Evolutionary conservation across 495 filamentous ascomycete species (phyloP).

Genomic region (Ascobolus immersus): DNA sequence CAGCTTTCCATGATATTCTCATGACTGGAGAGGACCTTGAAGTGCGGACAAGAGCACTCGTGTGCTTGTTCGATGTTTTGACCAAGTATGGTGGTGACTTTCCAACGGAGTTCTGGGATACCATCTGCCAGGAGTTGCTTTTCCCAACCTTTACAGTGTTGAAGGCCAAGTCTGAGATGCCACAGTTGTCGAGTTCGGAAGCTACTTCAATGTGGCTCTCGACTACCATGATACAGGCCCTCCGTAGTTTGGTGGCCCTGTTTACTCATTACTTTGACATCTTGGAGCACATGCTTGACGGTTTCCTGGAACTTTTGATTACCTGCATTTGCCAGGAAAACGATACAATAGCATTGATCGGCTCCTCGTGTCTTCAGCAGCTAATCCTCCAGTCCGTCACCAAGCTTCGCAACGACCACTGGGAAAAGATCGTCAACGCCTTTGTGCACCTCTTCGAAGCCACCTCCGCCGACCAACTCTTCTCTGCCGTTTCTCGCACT

Average conservation of each 20-base stretch:
- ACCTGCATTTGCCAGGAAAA: constrained; percentile 98
- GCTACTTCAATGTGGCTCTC: constrained; percentile 97
- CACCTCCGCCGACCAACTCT: constrained; percentile 82
- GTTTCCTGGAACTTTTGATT: constrained; percentile 75
- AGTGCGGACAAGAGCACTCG: constrained; percentile 75
- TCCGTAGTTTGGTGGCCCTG: constrained; percentile 91
- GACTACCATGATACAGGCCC: constrained; percentile 95
- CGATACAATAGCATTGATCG: constrained; percentile 91
- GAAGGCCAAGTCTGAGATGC: constrained; percentile 85
- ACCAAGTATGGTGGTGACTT: constrained; percentile 78
- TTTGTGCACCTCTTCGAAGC: constrained; percentile 88
- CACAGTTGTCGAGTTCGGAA: constrained; percentile 75
- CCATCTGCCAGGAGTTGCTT: constrained; percentile 82
- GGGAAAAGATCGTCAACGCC: constrained; percentile 75
- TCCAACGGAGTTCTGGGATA: constrained; percentile 90
- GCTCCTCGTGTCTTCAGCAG: constrained; percentile 91
- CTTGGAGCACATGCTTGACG: constrained; percentile 85
- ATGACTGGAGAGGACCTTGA: constrained; percentile 99
- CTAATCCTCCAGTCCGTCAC: constrained; percentile 84
- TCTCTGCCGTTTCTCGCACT: constrained; percentile 41
- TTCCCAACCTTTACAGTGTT: constrained; percentile 97
- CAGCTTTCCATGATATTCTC: constrained; percentile 92
- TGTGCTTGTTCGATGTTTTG: constrained; percentile 84
- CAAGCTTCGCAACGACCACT: constrained; percentile 68
- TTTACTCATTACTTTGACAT: constrained; percentile 97